Conservation (phyloP, 441 rosid species). For the Arabidopsis lyrata region DNA sequence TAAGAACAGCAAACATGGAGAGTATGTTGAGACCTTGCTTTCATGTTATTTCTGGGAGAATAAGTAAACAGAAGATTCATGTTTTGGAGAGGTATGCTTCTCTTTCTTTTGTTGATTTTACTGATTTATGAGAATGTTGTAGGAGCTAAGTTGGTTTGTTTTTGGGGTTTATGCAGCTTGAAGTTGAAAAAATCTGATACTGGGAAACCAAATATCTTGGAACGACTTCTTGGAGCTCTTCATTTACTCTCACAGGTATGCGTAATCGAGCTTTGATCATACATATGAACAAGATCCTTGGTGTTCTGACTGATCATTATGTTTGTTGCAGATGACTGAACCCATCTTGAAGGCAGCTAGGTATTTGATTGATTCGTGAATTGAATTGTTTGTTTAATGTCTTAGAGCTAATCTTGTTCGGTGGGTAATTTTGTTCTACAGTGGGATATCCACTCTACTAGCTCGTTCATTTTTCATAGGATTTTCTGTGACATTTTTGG, state of each 20-base stretch:
- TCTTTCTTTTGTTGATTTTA: slow-evolving; percentile 1
- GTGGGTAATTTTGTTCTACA: slow-evolving; percentile 24
- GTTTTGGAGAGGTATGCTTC: slow-evolving; percentile 75
- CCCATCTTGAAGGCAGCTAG: slow-evolving; percentile 85
- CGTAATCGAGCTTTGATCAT: not conserved
- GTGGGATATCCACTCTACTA: slow-evolving; percentile 74
- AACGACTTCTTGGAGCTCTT: slow-evolving; percentile 77
- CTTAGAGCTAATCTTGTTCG: not conserved
- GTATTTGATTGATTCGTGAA: slow-evolving; percentile 46
- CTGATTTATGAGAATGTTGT: not conserved
- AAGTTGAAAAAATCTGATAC: slow-evolving; percentile 67
- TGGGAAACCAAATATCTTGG: slow-evolving; percentile 74
- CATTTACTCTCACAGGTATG: slow-evolving; percentile 79
- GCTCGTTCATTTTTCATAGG: slow-evolving; percentile 89
- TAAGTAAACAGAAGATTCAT: slow-evolving; percentile 70
- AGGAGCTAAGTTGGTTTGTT: slow-evolving; percentile 10
- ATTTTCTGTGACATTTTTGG: slow-evolving; percentile 71
- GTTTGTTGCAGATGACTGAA: slow-evolving; percentile 79
- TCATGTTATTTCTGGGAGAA: slow-evolving; percentile 62
- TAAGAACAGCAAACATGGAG: slow-evolving; percentile 68
- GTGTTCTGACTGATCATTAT: slow-evolving; percentile 27
- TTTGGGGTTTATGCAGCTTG: slow-evolving; percentile 52
- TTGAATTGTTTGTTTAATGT: not conserved
- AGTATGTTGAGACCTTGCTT: slow-evolving; percentile 70
- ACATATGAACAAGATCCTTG: slow-evolving; percentile 3